A percentile compares a stretch with the other conserved stretches of the same genome.
phyloP scores from a whole-genome alignment of 2,329 filamentous ascomycete genomes.

The Calonectria pseudoreteaudii region DNA sequence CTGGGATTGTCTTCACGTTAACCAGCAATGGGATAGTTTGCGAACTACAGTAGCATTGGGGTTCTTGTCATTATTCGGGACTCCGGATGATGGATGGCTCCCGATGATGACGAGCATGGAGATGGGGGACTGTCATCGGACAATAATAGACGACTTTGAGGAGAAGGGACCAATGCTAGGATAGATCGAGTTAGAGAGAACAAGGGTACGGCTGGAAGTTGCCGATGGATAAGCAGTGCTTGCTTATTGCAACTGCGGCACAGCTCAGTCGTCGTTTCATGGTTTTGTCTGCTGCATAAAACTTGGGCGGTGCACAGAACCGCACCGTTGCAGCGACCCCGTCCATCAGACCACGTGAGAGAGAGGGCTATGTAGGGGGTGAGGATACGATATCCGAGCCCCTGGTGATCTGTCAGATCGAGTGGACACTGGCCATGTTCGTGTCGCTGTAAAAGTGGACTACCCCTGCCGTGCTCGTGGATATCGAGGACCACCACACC shows the following conservation, averaged over 20 bases:
- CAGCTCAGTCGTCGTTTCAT: background rate
- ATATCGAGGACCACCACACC: background rate
- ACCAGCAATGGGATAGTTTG: background rate
- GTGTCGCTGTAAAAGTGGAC: background rate
- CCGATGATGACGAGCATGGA: background rate
- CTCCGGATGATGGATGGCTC: background rate
- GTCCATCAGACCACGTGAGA: background rate
- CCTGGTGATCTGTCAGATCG: background rate
- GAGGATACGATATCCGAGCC: background rate
- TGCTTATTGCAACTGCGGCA: constrained; percentile 1
- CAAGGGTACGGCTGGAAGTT: background rate
- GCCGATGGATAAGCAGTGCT: background rate
- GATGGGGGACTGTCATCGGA: background rate
- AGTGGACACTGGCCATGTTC: background rate
- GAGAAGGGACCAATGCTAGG: background rate
- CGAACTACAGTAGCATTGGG: background rate
- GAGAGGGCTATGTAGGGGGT: background rate
- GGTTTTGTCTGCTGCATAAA: background rate
- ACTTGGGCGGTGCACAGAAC: background rate
- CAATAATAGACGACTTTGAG: background rate
- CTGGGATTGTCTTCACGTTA: background rate
- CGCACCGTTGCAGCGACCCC: background rate
- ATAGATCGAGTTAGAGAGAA: background rate
- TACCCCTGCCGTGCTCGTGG: background rate
- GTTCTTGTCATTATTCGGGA: background rate